phyloP scores from a whole-genome alignment of 352 stramenopile species.

The Phytophthora melonis region DNA sequence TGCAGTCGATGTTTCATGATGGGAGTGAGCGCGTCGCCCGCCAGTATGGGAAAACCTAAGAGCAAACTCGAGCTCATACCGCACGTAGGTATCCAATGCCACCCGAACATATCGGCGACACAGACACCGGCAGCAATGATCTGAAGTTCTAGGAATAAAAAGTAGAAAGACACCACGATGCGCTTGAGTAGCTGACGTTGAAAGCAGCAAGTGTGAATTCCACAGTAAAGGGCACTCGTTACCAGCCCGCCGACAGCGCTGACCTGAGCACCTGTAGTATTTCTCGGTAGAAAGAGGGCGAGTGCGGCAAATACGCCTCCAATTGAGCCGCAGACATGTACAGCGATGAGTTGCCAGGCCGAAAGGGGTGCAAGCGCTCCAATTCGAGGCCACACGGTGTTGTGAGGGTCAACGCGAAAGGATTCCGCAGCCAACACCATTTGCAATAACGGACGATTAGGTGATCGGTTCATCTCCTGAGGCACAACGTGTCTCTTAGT shows the following conservation, averaged over 20 bases:
- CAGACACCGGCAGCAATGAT: neutral
- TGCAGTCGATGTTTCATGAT: slow-evolving; percentile 23
- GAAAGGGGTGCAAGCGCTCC: neutral
- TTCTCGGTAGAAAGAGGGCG: neutral
- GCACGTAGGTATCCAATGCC: slow-evolving; percentile 6
- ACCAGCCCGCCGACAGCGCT: neutral
- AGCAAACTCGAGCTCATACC: neutral
- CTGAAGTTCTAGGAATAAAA: slow-evolving; percentile 15
- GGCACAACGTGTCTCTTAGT: neutral
- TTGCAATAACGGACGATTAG: neutral
- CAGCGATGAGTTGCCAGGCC: neutral
- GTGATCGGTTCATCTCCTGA: too few species aligned
- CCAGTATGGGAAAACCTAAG: neutral
- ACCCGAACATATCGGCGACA: slow-evolving; percentile 3
- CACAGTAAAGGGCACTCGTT: neutral
- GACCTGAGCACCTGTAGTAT: neutral
- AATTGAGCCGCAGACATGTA: neutral
- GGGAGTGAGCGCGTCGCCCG: slow-evolving; percentile 25
- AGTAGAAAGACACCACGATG: neutral
- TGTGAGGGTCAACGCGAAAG: neutral
- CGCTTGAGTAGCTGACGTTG: neutral
- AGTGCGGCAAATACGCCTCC: neutral
- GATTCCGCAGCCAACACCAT: neutral
- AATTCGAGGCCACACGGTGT: neutral
- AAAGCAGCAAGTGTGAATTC: neutral